Base-by-base conservation (phyloP, 495 filamentous ascomycete species). In the Achaetomiella virescens region DNA sequence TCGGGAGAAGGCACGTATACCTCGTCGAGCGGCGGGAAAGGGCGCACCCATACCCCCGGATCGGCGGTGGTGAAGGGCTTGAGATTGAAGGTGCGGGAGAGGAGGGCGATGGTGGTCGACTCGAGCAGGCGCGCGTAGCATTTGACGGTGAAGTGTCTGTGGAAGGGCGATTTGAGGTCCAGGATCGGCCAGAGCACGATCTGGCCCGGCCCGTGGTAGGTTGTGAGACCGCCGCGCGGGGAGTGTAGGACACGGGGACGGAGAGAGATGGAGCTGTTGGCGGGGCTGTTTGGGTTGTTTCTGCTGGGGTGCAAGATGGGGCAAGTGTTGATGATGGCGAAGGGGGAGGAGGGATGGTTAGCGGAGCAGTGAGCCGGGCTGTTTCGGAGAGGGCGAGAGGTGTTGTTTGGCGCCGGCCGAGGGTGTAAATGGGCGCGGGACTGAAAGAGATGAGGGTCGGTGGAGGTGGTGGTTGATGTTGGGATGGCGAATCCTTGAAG, bases 121-220 rank as follows among this genome's bases (percentile, higher is more conserved):
- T 98, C 92, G 0, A 98, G 77, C 24, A 88, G 63, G 24, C 82
- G 76, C 5, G 95, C 83, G 63, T 90, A 95, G 60, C 79, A 81
- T 15, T 88, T 73, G 21, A 81, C 74, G 17, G 67, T 72, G 27
- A 81, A 70, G 33, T 68, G 56, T 20, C 48, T 38, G 63, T 77
- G 70, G 20, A 58, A 33, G 2, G 61, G 53, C 3, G 73, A 72
- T 15, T 63, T 62, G 17, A 97, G 76, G 64, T 95, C 89, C 20
- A 93, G 70, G 37, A 97, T 82, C 14, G 92, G 89, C 70, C 95
- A 98, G 12, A 89, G 84, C 22, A 96, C 88, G 56, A 92, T 72
- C 67, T 98, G 93, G 0, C 93, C 93, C 0, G 93, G 93, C 0
- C 93, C 93, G 66, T 98, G 93, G 75, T 95, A 98, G 5, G 93